Evolutionary conservation across 2,329 filamentous ascomycete species (phyloP), one percentile per base, ranked within the genome.

Genomic region (Dothideomycetidae sp.): DNA sequence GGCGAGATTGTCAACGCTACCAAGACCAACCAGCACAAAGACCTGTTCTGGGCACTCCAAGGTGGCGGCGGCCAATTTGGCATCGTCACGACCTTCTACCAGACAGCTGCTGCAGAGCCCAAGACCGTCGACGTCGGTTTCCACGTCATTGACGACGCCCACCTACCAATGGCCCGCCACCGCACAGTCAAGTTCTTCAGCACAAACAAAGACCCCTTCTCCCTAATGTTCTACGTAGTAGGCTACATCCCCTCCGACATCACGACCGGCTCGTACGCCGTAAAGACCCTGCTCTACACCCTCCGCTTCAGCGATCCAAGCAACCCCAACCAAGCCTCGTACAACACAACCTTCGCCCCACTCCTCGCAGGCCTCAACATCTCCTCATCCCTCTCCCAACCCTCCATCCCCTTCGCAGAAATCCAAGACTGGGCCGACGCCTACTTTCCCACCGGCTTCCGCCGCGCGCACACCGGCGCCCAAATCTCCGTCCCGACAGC

Each of bases 11-110:
- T 67, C 33, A 62, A 59, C 5, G 68, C 62, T 3, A 65, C 60
- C 14, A 46, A 49, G 9, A 48, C 48, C 1, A 50, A 53, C 5
- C 50, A 71, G 39, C 39, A 44, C 30, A 45, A 60, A 0, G 68
- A 73, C 39, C 54, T 75, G 10, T 71, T 59, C 50, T 56, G 55
- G 42, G 67, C 64, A 1, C 58, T 74, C 4, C 66, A 67, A 43
- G 44, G 44, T 10, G 70, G 71, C n/a, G 63, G 64, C n/a, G 70
- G 64, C 50, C 71, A 70, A 50, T 46, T 44, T 19, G 44, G 44
- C 5, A 46, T 44, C 29, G 48, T 42, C n/a, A 59, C 62, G 42
- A 56, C 38, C 53, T 54, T 5, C 50, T 44, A 41, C 11, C 42
- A 44, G 28, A 37, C 37, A 18, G 42, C 42, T 14, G 33, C 35